These are phyloP conservation scores for Thermomucor indicae-seudaticae DNA, from an alignment of 371 early-diverging fungal species.

Conservation along the genomic window DNA sequence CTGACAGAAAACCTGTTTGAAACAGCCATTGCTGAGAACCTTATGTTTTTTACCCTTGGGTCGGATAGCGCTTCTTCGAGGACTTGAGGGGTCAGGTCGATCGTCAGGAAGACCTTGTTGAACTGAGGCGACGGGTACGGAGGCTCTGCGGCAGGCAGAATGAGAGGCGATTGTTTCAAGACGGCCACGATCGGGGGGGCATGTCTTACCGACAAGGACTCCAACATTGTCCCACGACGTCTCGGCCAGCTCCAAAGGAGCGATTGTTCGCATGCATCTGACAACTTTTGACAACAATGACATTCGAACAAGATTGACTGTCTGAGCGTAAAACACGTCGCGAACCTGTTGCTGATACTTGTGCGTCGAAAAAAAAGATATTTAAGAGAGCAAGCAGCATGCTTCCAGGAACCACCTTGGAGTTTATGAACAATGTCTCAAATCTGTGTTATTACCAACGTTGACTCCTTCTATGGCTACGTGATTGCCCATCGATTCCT, in stretches of 20 bases:
- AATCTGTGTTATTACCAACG: constrained; percentile 28
- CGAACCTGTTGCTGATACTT: not conserved
- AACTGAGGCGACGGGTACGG: constrained; percentile 67
- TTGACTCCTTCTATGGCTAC: constrained; percentile 32
- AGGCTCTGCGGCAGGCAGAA: constrained; percentile 46
- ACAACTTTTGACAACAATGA: constrained; percentile 55
- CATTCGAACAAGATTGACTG: constrained; percentile 27
- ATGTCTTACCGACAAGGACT: constrained; percentile 67
- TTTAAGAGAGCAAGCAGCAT: constrained; percentile 2
- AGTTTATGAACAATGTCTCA: constrained; percentile 18
- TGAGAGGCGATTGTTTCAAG: not conserved
- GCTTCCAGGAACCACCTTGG: not conserved
- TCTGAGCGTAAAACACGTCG: not conserved
- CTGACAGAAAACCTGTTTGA: constrained; percentile 12
- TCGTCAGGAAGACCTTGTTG: constrained; percentile 88
- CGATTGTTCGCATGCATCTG: constrained; percentile 75
- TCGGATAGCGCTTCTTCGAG: constrained; percentile 86
- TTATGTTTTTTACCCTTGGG: constrained; percentile 32
- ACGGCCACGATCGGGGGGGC: not conserved
- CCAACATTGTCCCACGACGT: constrained; percentile 98
- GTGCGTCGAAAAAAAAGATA: constrained; percentile 2
- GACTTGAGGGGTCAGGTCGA: constrained; percentile 89
- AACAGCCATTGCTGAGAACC: not conserved
- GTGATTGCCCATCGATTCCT: constrained; percentile 28
- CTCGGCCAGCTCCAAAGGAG: constrained; percentile 88